Percentiles rank a stretch among this genome's conserved stretches.
phyloP scores from a whole-genome alignment of 2,329 filamentous ascomycete species.

The Coniochaeta pulveracea region DNA sequence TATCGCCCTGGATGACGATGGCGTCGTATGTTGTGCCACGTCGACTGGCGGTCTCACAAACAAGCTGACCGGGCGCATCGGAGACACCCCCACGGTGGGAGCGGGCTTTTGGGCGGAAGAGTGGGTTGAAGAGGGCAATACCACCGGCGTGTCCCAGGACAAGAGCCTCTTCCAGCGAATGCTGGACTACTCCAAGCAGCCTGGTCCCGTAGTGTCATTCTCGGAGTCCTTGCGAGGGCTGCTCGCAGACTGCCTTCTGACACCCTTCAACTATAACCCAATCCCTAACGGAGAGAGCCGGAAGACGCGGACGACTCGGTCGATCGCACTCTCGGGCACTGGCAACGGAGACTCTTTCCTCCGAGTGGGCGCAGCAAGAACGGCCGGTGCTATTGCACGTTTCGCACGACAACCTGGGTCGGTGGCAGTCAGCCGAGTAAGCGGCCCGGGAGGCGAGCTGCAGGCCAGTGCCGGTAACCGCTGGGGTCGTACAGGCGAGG shows the following conservation, averaged over 20 bases:
- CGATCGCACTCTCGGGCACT: slow-evolving; percentile 59
- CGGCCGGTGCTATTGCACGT: slow-evolving; percentile 60
- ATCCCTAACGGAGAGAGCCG: slow-evolving; percentile 1
- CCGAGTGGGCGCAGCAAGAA: slow-evolving; percentile 58
- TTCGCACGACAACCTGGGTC: slow-evolving; percentile 44
- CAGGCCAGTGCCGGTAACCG: slow-evolving; percentile 62
- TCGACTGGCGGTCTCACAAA: slow-evolving; percentile 76
- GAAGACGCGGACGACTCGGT: slow-evolving; percentile 23
- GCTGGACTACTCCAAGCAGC: slow-evolving; percentile 2
- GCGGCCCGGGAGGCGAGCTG: slow-evolving; percentile 62
- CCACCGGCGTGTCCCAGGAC: no score
- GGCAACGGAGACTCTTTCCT: slow-evolving; percentile 88
- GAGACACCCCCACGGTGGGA: slow-evolving; percentile 74
- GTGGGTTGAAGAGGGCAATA: slow-evolving; percentile 46
- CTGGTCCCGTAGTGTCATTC: slow-evolving; percentile 24
- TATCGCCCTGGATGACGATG: slow-evolving; percentile 67
- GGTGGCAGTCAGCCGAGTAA: slow-evolving; percentile 50
- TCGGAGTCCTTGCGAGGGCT: slow-evolving; percentile 32
- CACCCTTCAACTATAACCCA: slow-evolving; percentile 28
- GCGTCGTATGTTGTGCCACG: slow-evolving; percentile 58
- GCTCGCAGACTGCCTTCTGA: slow-evolving; percentile 50
- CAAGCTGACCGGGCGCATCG: slow-evolving; percentile 74
- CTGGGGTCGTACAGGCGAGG: slow-evolving; percentile 66
- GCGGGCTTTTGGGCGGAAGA: slow-evolving; percentile 87
- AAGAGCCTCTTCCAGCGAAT: slow-evolving; percentile 9